phyloP scores from a whole-genome alignment of 2,329 filamentous ascomycete species.

The Cytospora piceae region DNA sequence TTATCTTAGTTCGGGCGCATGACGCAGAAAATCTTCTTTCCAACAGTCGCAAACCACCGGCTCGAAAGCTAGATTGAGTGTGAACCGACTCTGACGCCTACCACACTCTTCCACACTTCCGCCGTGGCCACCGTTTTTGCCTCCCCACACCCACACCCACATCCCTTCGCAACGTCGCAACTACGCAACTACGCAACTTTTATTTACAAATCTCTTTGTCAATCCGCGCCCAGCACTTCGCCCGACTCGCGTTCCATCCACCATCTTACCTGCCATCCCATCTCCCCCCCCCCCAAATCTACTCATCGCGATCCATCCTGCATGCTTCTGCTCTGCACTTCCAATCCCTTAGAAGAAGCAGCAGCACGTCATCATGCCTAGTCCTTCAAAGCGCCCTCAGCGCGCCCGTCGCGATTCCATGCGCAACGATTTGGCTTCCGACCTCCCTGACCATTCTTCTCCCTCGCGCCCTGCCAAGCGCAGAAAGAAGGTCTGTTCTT shows the following conservation, averaged over 20 bases:
- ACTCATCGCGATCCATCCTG: conserved; percentile 10
- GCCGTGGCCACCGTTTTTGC: not conserved
- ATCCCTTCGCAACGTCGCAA: conserved; percentile 24
- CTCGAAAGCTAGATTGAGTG: not conserved
- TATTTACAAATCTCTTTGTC: conserved; percentile 21
- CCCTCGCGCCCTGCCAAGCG: conserved; percentile 66
- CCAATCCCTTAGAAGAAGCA: conserved; percentile 11
- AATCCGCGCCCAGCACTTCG: conserved; percentile 9
- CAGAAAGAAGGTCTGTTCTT: conserved; percentile 59
- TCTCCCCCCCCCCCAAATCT: not conserved
- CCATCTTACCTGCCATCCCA: not conserved
- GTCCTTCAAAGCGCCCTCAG: conserved; percentile 39
- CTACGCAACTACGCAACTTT: conserved; percentile 8
- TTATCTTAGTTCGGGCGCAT: conserved; percentile 11
- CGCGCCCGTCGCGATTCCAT: conserved; percentile 39
- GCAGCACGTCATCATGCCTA: conserved; percentile 35
- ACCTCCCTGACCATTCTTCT: conserved; percentile 54
- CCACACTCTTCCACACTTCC: not conserved
- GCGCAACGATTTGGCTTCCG: conserved; percentile 38
- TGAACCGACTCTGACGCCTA: not conserved
- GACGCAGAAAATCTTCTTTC: not conserved
- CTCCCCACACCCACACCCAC: conserved; percentile 10
- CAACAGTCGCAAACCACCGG: conserved; percentile 2
- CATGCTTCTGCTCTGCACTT: conserved; percentile 24
- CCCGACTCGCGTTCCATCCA: not conserved